A percentile compares a stretch with the other conserved stretches of the same genome.
These are phyloP conservation scores for Parsonsia alboflavescens DNA, from an alignment of 257 asterid species.

Conservation along the genomic window DNA sequence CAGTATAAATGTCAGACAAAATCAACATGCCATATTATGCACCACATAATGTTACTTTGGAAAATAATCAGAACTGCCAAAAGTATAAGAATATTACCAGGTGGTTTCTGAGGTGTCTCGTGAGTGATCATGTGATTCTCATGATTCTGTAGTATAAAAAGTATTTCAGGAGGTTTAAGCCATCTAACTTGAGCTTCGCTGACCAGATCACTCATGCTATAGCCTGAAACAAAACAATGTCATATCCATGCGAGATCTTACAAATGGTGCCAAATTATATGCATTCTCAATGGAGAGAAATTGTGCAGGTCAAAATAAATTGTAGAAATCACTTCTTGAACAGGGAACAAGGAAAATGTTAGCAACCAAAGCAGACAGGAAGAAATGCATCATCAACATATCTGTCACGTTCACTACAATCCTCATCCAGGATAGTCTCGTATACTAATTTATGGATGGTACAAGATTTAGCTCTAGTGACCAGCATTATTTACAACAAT, in stretches of 20 bases:
- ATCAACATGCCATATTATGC: conserved; percentile 8
- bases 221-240: conserved; percentile 41
- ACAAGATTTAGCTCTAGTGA: neutral
- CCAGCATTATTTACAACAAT: neutral
- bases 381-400: neutral
- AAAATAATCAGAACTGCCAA: conserved; percentile 3
- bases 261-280: too few relatives aligned
- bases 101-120: conserved; percentile 70
- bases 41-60: conserved; percentile 10
- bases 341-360: neutral
- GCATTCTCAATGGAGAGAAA: neutral
- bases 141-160: conserved; percentile 58
- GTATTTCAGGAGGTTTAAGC: conserved; percentile 90
- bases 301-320: neutral
- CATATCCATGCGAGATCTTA: conserved; percentile 2
- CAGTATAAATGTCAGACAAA: conserved; percentile 15
- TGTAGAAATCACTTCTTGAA: neutral
- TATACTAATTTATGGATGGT: neutral
- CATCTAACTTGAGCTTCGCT: conserved; percentile 85
- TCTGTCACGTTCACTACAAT: neutral
- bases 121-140: conserved; percentile 66
- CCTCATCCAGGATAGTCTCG: neutral
- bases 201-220: conserved; percentile 50
- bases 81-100: conserved; percentile 37
- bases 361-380: neutral